Evolutionary conservation across 257 asterid genomes (phyloP).

Genomic region (Thymus mandschuricus): DNA sequence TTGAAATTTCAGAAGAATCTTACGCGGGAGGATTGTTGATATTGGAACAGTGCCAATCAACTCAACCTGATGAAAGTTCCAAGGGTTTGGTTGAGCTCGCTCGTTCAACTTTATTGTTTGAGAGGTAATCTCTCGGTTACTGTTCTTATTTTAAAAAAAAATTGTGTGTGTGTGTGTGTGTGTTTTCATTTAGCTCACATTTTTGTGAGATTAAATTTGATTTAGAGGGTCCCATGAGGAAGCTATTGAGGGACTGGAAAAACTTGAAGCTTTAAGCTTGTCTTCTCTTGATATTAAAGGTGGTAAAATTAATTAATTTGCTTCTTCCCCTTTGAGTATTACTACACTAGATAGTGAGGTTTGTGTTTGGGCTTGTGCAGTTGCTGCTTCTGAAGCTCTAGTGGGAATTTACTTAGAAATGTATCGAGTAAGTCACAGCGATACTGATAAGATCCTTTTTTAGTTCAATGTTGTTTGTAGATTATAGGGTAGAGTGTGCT

Average conservation of each 20-base stretch:
- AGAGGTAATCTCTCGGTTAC: slow-evolving; percentile 50
- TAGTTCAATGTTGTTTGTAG: not conserved
- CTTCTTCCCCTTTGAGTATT: not conserved
- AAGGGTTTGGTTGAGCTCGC: slow-evolving; percentile 82
- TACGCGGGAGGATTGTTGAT: slow-evolving; percentile 69
- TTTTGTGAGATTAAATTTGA: not conserved
- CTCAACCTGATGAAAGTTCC: slow-evolving; percentile 70
- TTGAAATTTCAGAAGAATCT: slow-evolving; percentile 64
- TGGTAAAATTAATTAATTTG: slow-evolving; percentile 27
- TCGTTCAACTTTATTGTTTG: slow-evolving; percentile 72
- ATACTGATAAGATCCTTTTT: not conserved
- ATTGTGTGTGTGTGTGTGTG: no score
- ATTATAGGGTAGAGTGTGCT: not conserved
- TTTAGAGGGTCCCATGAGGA: slow-evolving; percentile 69
- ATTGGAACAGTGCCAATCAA: slow-evolving; percentile 84
- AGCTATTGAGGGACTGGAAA: slow-evolving; percentile 77
- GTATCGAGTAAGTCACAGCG: slow-evolving; percentile 48
- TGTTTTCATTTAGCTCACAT: not conserved
- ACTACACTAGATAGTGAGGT: slow-evolving; percentile 7
- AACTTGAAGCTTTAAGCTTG: slow-evolving; percentile 56
- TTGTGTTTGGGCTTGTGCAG: slow-evolving; percentile 50
- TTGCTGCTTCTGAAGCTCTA: slow-evolving; percentile 93
- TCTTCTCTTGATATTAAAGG: slow-evolving; percentile 75
- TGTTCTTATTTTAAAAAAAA: not conserved
- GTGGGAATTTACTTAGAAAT: slow-evolving; percentile 72